Percentiles rank a stretch among this genome's conserved stretches.
These are phyloP conservation scores for Gypsophila paniculata DNA, from an alignment of 179 eudicot genomes.

Conservation along the genomic window DNA sequence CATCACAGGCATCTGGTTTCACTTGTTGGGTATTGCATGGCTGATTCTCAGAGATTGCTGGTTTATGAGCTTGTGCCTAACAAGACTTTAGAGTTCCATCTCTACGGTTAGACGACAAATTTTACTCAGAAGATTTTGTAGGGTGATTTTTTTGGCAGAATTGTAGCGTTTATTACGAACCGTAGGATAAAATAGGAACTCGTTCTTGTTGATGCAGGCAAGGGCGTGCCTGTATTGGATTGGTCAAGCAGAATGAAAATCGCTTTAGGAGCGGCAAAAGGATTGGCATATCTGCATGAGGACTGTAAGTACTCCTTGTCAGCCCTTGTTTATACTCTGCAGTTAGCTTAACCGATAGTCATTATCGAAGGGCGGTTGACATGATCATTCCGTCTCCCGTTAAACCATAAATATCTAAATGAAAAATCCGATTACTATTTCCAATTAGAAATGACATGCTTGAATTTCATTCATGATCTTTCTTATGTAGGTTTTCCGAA, in stretches of 20 bases:
- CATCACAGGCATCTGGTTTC: conserved; percentile 95
- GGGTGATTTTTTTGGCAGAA: not conserved
- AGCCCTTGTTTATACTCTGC: not conserved
- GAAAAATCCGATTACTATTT: not conserved
- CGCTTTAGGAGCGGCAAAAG: conserved; percentile 86
- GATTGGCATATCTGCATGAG: conserved; percentile 86
- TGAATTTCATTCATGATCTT: not conserved
- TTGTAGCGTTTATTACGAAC: not conserved
- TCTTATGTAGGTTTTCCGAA: conserved; percentile 68
- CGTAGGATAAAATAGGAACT: not conserved
- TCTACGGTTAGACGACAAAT: conserved; percentile 52
- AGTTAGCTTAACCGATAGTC: no score
- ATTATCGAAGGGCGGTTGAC: no score
- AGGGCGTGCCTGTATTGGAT: conserved; percentile 61
- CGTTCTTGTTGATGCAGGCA: conserved; percentile 39
- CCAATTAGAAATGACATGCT: not conserved
- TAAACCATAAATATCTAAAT: no score
- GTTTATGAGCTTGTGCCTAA: conserved; percentile 83
- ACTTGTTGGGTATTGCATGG: conserved; percentile 74
- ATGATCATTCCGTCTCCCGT: no score
- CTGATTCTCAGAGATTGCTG: conserved; percentile 63
- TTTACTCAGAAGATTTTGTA: not conserved
- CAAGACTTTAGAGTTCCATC: conserved; percentile 80
- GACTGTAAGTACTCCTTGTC: conserved; percentile 54
- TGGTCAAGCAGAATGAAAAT: conserved; percentile 65